A percentile compares a stretch with the other conserved stretches of the same genome.
Conservation (phyloP, 2,329 filamentous ascomycete genomes). For the Pseudogymnoascus verrucosus region DNA sequence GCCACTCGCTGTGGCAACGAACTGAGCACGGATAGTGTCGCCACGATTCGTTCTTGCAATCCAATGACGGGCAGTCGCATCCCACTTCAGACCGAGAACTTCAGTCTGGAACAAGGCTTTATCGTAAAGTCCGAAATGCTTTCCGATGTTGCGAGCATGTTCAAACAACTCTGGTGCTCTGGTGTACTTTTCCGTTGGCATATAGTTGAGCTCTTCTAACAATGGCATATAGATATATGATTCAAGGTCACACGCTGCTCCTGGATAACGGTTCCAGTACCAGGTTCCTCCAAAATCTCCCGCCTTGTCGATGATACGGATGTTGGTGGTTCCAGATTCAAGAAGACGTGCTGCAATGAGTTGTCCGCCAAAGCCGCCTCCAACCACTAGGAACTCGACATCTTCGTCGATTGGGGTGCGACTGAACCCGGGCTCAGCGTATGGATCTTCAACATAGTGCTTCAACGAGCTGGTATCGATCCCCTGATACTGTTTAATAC, state of each 20-base stretch:
- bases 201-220: slow-evolving; percentile 51
- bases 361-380: slow-evolving; percentile 1
- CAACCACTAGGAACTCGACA: neutral
- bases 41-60: slow-evolving; percentile 2
- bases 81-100: slow-evolving; percentile 10
- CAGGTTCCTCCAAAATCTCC: slow-evolving; percentile 41
- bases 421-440: slow-evolving; percentile 5
- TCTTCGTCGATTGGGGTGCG: neutral
- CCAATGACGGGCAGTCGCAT: slow-evolving; percentile 11
- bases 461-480: slow-evolving; percentile 7
- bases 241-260: slow-evolving; percentile 49
- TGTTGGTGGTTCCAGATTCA: slow-evolving; percentile 23
- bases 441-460: slow-evolving; percentile 14
- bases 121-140: neutral
- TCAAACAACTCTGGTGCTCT: slow-evolving; percentile 10
- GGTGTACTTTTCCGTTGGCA: slow-evolving; percentile 35
- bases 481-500: slow-evolving; percentile 11
- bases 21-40: slow-evolving; percentile 23
- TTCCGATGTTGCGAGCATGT: neutral
- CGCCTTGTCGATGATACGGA: slow-evolving; percentile 37
- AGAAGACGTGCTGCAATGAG: slow-evolving; percentile 13
- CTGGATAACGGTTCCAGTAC: slow-evolving; percentile 42
- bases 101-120: slow-evolving; percentile 9
- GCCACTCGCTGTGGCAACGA: slow-evolving; percentile 33
- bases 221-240: slow-evolving; percentile 52